Base-by-base conservation (phyloP, 768 basidiomycete genomes). In the Pleurotus tuber-regium region DNA sequence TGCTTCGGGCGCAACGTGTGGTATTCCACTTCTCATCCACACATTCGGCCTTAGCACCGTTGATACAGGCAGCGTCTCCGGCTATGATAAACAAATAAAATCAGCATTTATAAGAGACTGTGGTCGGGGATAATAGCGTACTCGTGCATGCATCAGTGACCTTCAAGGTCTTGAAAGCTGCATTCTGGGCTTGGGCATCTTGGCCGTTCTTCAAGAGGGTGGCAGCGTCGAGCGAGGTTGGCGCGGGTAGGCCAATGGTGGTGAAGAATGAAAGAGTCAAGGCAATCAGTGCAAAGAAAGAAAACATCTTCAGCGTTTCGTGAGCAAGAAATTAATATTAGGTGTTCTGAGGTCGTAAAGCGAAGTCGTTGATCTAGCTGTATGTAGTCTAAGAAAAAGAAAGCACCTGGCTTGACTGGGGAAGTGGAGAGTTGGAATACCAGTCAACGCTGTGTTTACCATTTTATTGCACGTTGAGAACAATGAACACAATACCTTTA, bases 131-230 rank as follows among this genome's bases (percentile, higher is more conserved):
- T 11, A 19, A 19, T 16, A 40, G 8, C 70, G 50, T 40, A 82
- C 81, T 60, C 28, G 66, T 65, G 62, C 83, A 84, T 3, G 75
- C 26, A 51, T 77, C 78, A 0, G 67, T 65, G 1, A 54, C 51
- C 1, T 71, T 76, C 19, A 80, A 39, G 5, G 53, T 63, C 52
- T 64, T 55, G 54, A 79, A 84, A 40, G 74, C 63, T 1, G 66
- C 59, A 54, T 86, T 86, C 24, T 80, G 67, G 25, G 65, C 58
- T 58, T 83, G 80, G 0, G 83, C 82, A 31, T 66, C 61, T 54
- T 71, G 67, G 11, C 72, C 82, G 55, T 82, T 83, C 43, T 70
- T 58, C 4, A 72, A 63, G 19, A 82, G 70, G n/a, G 71, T 71
- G 21, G 63, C 54, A 47, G 70, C 61, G 59, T 77, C 73, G 24